Evolutionary conservation across 768 basidiomycete genomes (phyloP).

Genomic region (Tulasnella sp.): DNA sequence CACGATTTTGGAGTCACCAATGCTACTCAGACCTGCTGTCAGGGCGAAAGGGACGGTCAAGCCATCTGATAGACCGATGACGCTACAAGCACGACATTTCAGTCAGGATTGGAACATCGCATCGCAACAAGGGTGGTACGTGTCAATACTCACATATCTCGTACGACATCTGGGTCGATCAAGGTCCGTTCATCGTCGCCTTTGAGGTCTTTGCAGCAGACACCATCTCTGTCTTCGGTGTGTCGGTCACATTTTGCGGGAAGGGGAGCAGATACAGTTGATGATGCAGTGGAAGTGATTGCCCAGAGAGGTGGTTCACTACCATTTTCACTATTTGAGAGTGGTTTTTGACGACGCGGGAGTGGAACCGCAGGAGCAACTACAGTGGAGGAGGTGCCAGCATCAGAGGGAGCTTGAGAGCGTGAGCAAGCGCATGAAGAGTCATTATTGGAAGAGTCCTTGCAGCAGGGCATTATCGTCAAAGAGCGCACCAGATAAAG

Average conservation of each 20-base stretch:
- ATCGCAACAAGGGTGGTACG: too few species aligned
- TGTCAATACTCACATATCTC: constrained; percentile 62
- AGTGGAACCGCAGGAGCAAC: background rate
- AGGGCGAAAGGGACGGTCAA: constrained; percentile 86
- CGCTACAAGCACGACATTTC: constrained; percentile 32
- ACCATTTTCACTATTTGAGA: background rate
- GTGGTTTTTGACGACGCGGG: background rate
- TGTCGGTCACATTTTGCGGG: constrained; percentile 17
- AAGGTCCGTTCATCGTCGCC: constrained; percentile 66
- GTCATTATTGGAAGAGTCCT: background rate
- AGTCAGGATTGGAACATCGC: too few species aligned
- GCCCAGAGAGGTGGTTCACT: constrained; percentile 14
- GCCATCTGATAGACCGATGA: constrained; percentile 85
- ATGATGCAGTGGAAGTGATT: background rate
- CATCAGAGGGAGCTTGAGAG: background rate
- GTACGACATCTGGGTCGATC: constrained; percentile 74
- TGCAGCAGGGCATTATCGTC: constrained; percentile 6
- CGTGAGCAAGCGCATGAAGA: constrained; percentile 6
- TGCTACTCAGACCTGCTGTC: constrained; percentile 75
- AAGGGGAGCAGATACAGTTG: constrained; percentile 11
- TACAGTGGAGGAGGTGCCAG: background rate
- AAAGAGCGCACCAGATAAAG: background rate
- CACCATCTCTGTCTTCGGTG: constrained; percentile 29
- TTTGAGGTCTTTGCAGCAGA: constrained; percentile 85
- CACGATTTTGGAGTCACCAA: constrained; percentile 84